Evolutionary conservation across 1,284 basidiomycete genomes (phyloP), one percentile per base, ranked within the genome.

Genomic region (Sporisorium exsertum): DNA sequence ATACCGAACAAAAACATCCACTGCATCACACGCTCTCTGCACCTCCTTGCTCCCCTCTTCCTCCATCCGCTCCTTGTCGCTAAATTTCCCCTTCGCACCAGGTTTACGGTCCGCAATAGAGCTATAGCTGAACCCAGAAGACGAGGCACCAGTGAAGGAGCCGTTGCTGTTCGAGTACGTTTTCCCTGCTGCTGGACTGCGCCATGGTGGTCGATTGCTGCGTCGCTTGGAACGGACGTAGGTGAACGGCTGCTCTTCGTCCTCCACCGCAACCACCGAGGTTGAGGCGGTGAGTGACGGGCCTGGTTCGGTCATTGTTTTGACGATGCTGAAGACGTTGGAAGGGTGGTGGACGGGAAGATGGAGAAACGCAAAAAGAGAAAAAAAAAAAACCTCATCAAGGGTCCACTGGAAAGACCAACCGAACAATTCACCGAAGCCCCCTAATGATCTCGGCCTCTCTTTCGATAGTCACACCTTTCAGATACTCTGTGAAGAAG

Each of bases 1-100:
- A 37, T 69, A 69, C 15, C 42, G 5, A 1, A 60, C 57, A 22
- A 69, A 64, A 1, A 58, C 51, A 22, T 69, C 57, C 2, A 64
- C 49, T 3, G 47, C 42, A 10, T 56, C n/a, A 2, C 6, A 3
- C 8, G 66, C 66, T 12, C 33, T 40, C 18, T 50, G 20, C 16
- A 59, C 18, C 35, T 33, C 47, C 45, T 8, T 7, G 51, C 33
- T 42, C 9, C 49, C 56, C n/a, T 62, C 13, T 10, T 35, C 55
- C n/a, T 16, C 24, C 10, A 1, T 15, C 22, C 26, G 18, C 22
- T n/a, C 3, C 37, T 20, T 33, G 2, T 33, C 35, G 7, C 24
- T 27, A 29, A 16, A 12, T 18, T n/a, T 43, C 18, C 33, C n/a
- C 10, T 24, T n/a, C 3, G 29, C 15, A 27, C 24, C 18, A 2